Evolutionary conservation across 1,284 basidiomycete species (phyloP).

Genomic region (Heliocybe sulcata): DNA sequence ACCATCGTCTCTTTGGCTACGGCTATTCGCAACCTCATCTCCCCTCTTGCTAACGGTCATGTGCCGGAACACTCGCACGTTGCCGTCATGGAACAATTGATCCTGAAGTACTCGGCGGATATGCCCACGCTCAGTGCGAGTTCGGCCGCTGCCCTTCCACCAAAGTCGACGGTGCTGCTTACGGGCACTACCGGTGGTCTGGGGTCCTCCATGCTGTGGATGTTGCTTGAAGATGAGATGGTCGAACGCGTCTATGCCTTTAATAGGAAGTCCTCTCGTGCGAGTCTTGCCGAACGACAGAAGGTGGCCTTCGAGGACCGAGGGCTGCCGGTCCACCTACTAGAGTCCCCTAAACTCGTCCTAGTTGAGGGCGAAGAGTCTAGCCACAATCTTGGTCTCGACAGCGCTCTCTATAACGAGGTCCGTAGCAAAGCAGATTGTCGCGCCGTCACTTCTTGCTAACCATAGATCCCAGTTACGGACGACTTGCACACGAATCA

Average conservation of each 20-base stretch:
- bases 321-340: neutral
- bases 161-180: neutral
- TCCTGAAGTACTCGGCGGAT: constrained; percentile 23
- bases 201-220: neutral
- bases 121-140: constrained; percentile 14
- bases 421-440: neutral
- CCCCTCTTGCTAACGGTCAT: constrained; percentile 7
- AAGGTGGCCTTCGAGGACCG: neutral
- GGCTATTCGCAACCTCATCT: constrained; percentile 3
- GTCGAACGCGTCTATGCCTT: constrained; percentile 2
- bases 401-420: neutral
- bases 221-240: neutral
- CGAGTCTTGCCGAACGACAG: neutral
- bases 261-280: neutral
- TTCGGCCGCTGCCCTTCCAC: neutral
- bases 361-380: neutral
- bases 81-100: constrained; percentile 18
- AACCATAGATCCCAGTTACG: neutral
- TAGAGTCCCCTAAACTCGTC: neutral
- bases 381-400: neutral
- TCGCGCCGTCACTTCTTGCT: neutral
- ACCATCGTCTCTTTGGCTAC: neutral
- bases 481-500: constrained; percentile 16
- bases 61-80: constrained; percentile 5
- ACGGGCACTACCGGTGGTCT: constrained; percentile 3